Percentiles rank a stretch among this genome's conserved stretches.
These are phyloP conservation scores for Pythium scleroteichum DNA, from an alignment of 352 stramenopile genomes.

Conservation along the genomic window DNA sequence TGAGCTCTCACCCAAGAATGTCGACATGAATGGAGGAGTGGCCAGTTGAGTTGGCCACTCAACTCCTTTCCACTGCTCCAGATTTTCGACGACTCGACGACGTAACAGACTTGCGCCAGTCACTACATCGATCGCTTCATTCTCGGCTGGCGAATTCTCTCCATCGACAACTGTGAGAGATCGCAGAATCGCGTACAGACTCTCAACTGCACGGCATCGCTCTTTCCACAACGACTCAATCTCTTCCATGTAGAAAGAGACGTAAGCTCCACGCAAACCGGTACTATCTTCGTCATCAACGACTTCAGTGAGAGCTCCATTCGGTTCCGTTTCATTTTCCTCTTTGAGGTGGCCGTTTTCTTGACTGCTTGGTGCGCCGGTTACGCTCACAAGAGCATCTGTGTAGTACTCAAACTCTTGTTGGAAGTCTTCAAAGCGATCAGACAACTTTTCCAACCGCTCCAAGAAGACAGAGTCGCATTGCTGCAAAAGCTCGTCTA, in stretches of 20 bases:
- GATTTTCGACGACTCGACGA: conserved; percentile 21
- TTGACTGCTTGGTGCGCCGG: conserved; percentile 13
- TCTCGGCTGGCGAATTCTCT: background rate
- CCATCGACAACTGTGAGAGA: conserved; percentile 32
- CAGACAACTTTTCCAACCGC: conserved; percentile 60
- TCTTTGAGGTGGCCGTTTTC: conserved; percentile 25
- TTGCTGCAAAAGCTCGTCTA: conserved; percentile 58
- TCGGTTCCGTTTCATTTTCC: conserved; percentile 11
- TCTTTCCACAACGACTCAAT: conserved; percentile 85
- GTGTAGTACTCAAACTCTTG: conserved; percentile 83
- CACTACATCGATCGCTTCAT: background rate
- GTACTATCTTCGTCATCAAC: conserved; percentile 44
- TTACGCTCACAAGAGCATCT: conserved; percentile 53
- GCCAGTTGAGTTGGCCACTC: conserved; percentile 62
- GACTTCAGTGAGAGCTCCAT: conserved; percentile 15
- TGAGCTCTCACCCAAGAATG: conserved; percentile 20
- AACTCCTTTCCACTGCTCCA: conserved; percentile 64
- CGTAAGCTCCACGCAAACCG: conserved; percentile 63
- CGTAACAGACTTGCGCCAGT: conserved; percentile 14
- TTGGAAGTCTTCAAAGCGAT: conserved; percentile 71
- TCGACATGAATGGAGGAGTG: conserved; percentile 22
- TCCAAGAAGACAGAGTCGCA: conserved; percentile 72
- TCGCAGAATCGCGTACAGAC: conserved; percentile 71
- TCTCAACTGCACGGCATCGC: conserved; percentile 69
- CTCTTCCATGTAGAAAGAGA: conserved; percentile 79